Evolutionary conservation across 106 monocot genomes (phyloP).

Genomic region (Allium cepa): DNA sequence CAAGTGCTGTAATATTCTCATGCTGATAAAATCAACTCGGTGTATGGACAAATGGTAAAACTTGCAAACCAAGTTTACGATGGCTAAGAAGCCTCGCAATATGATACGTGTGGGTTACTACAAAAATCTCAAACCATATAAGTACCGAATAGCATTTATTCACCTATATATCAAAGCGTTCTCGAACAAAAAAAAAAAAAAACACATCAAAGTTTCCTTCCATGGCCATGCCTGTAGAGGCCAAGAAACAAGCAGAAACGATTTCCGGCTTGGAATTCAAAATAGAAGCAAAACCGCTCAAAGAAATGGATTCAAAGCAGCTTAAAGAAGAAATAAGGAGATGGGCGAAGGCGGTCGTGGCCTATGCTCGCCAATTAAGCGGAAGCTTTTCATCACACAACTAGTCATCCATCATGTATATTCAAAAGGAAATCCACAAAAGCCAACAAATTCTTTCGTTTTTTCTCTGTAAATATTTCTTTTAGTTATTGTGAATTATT

Average conservation of each 20-base stretch:
- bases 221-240: neutral
- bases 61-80: slow-evolving; percentile 10
- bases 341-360: slow-evolving; percentile 49
- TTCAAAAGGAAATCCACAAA: neutral
- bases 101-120: slow-evolving; percentile 8
- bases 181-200: neutral
- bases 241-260: slow-evolving; percentile 5
- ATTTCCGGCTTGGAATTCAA: slow-evolving; percentile 25
- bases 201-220: neutral
- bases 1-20: neutral
- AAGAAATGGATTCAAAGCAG: slow-evolving; percentile 37
- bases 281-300: slow-evolving; percentile 26
- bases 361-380: slow-evolving; percentile 33
- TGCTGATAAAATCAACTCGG: slow-evolving; percentile 6
- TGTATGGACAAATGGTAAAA: neutral
- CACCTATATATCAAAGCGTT: neutral
- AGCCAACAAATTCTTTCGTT: neutral
- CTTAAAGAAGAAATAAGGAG: slow-evolving; percentile 49
- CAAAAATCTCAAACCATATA: neutral
- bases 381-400: slow-evolving; percentile 11
- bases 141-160: neutral
- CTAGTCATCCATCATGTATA: neutral
- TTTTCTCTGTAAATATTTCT: too few species aligned
- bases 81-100: slow-evolving; percentile 9
- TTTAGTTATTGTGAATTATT: neutral